Base-by-base conservation (phyloP, 2,329 filamentous ascomycete genomes). In the Stemphylium lycopersici region DNA sequence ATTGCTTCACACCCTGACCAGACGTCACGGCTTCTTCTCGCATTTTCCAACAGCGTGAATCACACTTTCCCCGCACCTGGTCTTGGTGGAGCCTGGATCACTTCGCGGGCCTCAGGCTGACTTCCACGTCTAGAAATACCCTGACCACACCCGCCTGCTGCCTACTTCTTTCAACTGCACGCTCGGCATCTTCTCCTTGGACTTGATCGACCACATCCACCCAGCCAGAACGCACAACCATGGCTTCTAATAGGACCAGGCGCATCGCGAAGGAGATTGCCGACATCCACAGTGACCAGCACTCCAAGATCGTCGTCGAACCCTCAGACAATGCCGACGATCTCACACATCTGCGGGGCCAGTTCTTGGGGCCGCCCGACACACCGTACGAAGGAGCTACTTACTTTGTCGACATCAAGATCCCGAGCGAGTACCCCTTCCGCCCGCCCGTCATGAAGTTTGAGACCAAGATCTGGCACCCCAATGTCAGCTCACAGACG, bases 401-500 rank as follows among this genome's bases (percentile, higher is more conserved):
- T 24, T 99, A 87, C 74, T 77, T 84, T 13, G 86, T 99, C 63
- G 90, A 96, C 69, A 95, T 99, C 67, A 84, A 84, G 67, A 95
- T 99, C 48, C 93, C 93, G 0, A 84, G 84, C 58, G 90, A 90
- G 64, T 99, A 99, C 70, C 95, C 95, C 0, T 99, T 99, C 80
- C 90, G 92, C 66, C 91, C 93, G 3, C 95, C 95, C 4, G 76
- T 85, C 55, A 98, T 99, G 89, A 89, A 86, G 67, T 98, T 98
- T 71, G 85, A 89, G 61, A 99, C 95, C 61, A 93, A 89, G 76
- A 89, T 98, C 66, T 99, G 93, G 93, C 95, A 99, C 75, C 95
- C 95, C 31, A 99, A 99, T 72, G 86, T 99, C 78, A 96, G 90
- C 82, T 93, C 90, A 69, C 90, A 95, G 73, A 97, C 93, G 36